Percentiles rank a stretch among this genome's conserved stretches.
Conservation (phyloP, 192 early-diverging fungal species). For the Linnemannia schmuckeri region DNA sequence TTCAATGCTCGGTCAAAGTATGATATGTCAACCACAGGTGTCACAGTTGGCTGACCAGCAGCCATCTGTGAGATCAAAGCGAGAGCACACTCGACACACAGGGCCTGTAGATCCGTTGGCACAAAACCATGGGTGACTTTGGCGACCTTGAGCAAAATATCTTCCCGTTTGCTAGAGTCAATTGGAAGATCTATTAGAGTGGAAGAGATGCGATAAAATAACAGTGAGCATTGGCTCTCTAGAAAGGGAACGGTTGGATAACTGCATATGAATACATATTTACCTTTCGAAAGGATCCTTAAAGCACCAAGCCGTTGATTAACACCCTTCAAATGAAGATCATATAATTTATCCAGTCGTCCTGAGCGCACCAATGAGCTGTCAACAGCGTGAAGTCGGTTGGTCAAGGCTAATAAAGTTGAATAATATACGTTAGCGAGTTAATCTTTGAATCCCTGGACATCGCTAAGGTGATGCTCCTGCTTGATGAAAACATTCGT, state of each 20-base stretch:
- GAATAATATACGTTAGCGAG: too few species aligned
- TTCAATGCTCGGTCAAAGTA: slow-evolving; percentile 62
- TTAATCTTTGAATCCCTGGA: neutral
- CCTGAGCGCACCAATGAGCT: slow-evolving; percentile 67
- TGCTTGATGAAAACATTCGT: neutral
- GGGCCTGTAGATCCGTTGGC: slow-evolving; percentile 80
- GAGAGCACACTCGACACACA: slow-evolving; percentile 68
- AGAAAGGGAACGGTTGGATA: neutral
- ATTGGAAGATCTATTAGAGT: slow-evolving; percentile 62
- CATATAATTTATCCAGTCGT: slow-evolving; percentile 64
- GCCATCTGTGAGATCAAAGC: slow-evolving; percentile 57
- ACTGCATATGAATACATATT: neutral
- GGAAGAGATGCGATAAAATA: neutral
- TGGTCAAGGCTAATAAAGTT: slow-evolving; percentile 60
- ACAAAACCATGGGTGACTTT: slow-evolving; percentile 83
- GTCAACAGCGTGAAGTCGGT: slow-evolving; percentile 65
- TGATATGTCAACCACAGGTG: slow-evolving; percentile 18
- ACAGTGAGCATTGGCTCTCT: neutral
- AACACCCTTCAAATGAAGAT: slow-evolving; percentile 62
- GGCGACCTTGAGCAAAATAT: slow-evolving; percentile 61
- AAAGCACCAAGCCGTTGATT: slow-evolving; percentile 58
- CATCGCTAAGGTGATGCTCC: neutral
- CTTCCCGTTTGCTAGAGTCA: slow-evolving; percentile 23
- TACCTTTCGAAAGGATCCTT: slow-evolving; percentile 61
- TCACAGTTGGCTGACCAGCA: slow-evolving; percentile 13